Conservation (phyloP, 148 eudicot genomes). For the Spergularia bocconei region DNA sequence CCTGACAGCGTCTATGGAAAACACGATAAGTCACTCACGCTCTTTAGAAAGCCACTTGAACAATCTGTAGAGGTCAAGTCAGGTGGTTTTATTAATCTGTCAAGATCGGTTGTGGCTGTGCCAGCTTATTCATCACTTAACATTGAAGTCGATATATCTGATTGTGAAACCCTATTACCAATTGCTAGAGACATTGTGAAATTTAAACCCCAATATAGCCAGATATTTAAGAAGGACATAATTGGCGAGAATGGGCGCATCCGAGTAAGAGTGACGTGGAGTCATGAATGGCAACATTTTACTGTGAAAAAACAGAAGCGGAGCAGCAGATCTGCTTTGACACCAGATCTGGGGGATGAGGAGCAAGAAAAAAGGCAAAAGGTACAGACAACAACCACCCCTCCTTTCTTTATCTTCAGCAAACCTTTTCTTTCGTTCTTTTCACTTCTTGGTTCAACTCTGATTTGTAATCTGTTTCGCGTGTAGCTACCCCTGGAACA, state of each 20-base stretch:
- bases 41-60: background rate
- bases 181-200: background rate
- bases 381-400: background rate
- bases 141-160: background rate
- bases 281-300: background rate
- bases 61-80: background rate
- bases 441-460: background rate
- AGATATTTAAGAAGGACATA: background rate
- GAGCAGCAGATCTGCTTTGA: background rate
- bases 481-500: background rate
- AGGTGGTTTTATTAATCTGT: background rate
- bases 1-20: background rate
- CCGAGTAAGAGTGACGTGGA: slow-evolving; percentile 13
- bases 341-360: background rate
- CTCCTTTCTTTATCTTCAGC: background rate
- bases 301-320: background rate
- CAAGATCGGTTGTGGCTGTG: background rate
- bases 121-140: slow-evolving; percentile 8
- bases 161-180: background rate
- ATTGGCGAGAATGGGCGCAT: slow-evolving; percentile 5
- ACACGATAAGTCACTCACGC: background rate
- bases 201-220: background rate
- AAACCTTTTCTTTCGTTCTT: background rate
- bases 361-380: background rate
- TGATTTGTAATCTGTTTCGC: background rate